These are phyloP conservation scores for Trichoderma pleuroti DNA, from an alignment of 2,329 filamentous ascomycete genomes.

Conservation along the genomic window DNA sequence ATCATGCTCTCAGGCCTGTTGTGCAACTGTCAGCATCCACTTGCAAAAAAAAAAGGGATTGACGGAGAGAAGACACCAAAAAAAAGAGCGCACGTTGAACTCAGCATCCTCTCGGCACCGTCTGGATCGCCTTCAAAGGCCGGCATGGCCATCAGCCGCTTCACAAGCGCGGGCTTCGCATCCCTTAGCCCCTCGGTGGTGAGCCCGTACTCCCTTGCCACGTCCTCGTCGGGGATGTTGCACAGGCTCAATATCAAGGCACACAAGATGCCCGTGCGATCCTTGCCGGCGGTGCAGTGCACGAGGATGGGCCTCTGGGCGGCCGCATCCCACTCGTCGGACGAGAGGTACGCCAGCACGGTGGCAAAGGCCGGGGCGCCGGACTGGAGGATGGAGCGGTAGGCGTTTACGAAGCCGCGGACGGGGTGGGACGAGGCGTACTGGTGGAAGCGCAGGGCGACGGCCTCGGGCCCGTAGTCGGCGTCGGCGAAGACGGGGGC, in stretches of 20 bases:
- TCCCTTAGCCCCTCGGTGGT: slow-evolving; percentile 59
- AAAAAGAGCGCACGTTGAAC: slow-evolving; percentile 37
- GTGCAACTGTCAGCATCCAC: background rate
- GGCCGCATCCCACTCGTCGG: background rate
- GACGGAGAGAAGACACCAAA: background rate
- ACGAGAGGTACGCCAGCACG: slow-evolving; percentile 54
- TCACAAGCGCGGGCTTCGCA: slow-evolving; percentile 50
- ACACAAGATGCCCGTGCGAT: slow-evolving; percentile 68
- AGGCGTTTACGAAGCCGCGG: slow-evolving; percentile 61
- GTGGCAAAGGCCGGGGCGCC: slow-evolving; percentile 50
- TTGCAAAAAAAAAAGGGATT: background rate
- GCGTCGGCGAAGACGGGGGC: slow-evolving; percentile 61
- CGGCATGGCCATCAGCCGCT: slow-evolving; percentile 48
- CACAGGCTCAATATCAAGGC: slow-evolving; percentile 63
- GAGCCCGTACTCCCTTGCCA: slow-evolving; percentile 67
- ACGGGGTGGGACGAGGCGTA: slow-evolving; percentile 53
- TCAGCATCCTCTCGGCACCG: slow-evolving; percentile 45
- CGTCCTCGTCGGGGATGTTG: slow-evolving; percentile 54
- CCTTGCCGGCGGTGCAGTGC: slow-evolving; percentile 76
- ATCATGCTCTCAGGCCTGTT: slow-evolving; percentile 47
- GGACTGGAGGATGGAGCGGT: slow-evolving; percentile 56
- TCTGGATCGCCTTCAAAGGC: slow-evolving; percentile 45
- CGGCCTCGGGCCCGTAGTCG: slow-evolving; percentile 59
- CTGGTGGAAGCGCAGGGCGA: slow-evolving; percentile 57
- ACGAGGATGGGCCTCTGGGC: slow-evolving; percentile 52